Base-by-base conservation (phyloP, 345 rosid species). In the Hibiscus syriacus region DNA sequence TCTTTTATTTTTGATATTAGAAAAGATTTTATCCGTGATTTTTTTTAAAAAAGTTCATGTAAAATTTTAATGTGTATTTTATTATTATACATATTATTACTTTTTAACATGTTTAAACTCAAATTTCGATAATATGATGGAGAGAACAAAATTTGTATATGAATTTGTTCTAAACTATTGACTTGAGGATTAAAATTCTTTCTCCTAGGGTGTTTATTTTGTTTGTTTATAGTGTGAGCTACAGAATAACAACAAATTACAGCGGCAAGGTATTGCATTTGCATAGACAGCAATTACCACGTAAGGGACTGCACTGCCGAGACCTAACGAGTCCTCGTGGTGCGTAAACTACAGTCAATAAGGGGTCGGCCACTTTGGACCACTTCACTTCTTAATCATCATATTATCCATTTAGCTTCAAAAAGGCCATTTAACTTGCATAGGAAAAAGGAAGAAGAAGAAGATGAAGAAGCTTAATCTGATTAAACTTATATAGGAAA, bases 331-430 rank as follows among this genome's bases (percentile, higher is more conserved):
- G 50, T 25, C 50, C 67, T 14, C 27, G 49, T 64, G 41, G 50
- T 45, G 36, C 30, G 20, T 54, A 58, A 45, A 29, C 41, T 32
- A 34, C 53, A 63, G 74, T 63, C 68, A 70, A 39, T 36, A 52
- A 41, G 32, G n/a, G 64, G 66, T 55, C 5, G 50, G 57, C 64
- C 55, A 67, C 59, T 50, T n/a, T 30, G 72, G 55, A 53, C 63
- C 64, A 34, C 45, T 46, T 23, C 41, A 23, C 25, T 63, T 43
- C 17, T 27, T n/a, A n/a, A n/a, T n/a, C 0, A 48, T 17, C 54
- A 26, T 46, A n/a, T n/a, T n/a, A n/a, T n/a, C n/a, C n/a, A n/a
- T n/a, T n/a, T n/a, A n/a, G n/a, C n/a, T n/a, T n/a, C n/a, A n/a
- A n/a, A n/a, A n/a, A n/a, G n/a, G n/a, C n/a, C n/a, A n/a, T n/a